Evolutionary conservation across 306 rosid genomes (phyloP).

Genomic region (Gleditsia sinensis): DNA sequence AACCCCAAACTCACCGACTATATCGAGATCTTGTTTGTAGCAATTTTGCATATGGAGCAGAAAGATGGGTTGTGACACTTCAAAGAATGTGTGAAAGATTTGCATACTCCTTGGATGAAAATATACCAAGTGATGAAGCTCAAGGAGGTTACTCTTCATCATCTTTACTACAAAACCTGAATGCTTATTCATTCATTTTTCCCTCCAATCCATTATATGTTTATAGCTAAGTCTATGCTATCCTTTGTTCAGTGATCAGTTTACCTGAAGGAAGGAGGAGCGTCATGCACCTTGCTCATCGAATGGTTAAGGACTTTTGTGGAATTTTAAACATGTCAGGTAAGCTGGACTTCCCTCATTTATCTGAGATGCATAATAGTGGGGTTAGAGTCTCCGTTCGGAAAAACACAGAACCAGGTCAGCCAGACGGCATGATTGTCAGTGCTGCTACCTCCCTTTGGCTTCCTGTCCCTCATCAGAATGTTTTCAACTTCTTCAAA

Average conservation of each 20-base stretch:
- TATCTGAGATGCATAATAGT: slow-evolving; percentile 38
- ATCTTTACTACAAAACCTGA: background rate
- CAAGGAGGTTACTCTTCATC: slow-evolving; percentile 41
- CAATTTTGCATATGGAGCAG: slow-evolving; percentile 60
- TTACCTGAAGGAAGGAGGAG: slow-evolving; percentile 43
- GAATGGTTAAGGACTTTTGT: slow-evolving; percentile 64
- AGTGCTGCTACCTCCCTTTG: slow-evolving; percentile 57
- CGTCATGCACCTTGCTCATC: slow-evolving; percentile 50
- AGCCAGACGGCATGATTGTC: slow-evolving; percentile 52
- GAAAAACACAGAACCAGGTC: slow-evolving; percentile 32
- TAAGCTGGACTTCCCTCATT: slow-evolving; percentile 48
- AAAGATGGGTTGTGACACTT: slow-evolving; percentile 67
- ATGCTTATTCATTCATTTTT: background rate
- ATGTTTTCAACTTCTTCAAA: slow-evolving; percentile 48
- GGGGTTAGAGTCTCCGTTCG: slow-evolving; percentile 53
- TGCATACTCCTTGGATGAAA: slow-evolving; percentile 14
- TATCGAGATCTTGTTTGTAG: slow-evolving; percentile 49
- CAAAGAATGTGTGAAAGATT: slow-evolving; percentile 72
- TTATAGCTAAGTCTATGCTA: background rate
- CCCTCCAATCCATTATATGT: background rate
- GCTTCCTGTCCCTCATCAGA: slow-evolving; percentile 50
- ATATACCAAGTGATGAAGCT: slow-evolving; percentile 26
- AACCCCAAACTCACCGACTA: slow-evolving; percentile 43
- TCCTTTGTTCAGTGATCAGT: slow-evolving; percentile 41
- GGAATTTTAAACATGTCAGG: slow-evolving; percentile 50